These are phyloP conservation scores for Phaeolepiota aurea DNA, from an alignment of 768 basidiomycete species.

Conservation along the genomic window DNA sequence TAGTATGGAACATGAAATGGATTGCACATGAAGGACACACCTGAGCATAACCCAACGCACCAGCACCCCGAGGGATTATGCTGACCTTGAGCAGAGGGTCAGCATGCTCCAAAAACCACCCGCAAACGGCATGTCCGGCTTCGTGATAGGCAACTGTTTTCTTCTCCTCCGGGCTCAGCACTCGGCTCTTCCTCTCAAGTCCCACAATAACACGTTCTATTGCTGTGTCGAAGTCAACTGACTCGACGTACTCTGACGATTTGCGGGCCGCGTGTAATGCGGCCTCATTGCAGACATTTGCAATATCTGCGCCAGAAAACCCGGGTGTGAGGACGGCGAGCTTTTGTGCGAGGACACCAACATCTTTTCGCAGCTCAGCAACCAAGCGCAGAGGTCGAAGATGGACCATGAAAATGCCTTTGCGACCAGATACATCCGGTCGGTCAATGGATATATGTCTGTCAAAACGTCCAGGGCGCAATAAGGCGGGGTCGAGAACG, in stretches of 20 bases:
- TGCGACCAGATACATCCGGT: constrained; percentile 89
- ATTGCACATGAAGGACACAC: constrained; percentile 27
- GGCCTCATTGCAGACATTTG: constrained; percentile 98
- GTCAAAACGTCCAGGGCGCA: constrained; percentile 98
- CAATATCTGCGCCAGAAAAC: constrained; percentile 98
- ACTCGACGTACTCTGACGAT: constrained; percentile 67
- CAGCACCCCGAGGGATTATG: constrained; percentile 95
- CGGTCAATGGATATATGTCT: constrained; percentile 92
- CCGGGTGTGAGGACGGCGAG: constrained; percentile 95
- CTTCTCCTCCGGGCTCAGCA: constrained; percentile 94
- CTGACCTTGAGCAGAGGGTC: constrained; percentile 96
- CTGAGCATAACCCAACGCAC: constrained; percentile 94
- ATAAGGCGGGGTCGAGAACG: constrained; percentile 89
- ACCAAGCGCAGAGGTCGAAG: constrained; percentile 74
- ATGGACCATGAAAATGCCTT: constrained; percentile 92
- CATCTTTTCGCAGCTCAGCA: constrained; percentile 38
- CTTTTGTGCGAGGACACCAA: constrained; percentile 72
- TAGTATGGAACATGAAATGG: too few relatives aligned
- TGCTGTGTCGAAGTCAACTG: constrained; percentile 90
- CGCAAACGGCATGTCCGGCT: constrained; percentile 96
- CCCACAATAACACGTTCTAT: constrained; percentile 98
- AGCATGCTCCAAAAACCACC: constrained; percentile 97
- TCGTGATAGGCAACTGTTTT: constrained; percentile 98
- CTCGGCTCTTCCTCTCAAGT: constrained; percentile 89
- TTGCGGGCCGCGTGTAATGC: constrained; percentile 91